phyloP scores from a whole-genome alignment of 345 rosid genomes.

The Hibiscus mutabilis region DNA sequence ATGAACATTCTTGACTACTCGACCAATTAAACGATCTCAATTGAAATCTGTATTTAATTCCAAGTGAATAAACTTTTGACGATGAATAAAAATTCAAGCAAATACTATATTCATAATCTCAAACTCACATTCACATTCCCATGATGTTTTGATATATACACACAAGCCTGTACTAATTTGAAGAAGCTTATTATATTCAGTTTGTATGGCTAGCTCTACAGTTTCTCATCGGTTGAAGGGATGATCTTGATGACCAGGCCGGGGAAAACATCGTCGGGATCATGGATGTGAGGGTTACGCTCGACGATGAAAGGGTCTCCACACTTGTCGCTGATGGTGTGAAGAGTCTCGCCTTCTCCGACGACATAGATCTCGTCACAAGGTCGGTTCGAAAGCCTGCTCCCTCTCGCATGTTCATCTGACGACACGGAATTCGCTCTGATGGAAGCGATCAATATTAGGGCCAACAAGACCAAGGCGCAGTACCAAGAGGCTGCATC shows the following conservation, averaged over 20 bases:
- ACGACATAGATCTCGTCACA: conserved; percentile 74
- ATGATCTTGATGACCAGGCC: conserved; percentile 73
- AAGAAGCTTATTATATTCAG: neutral
- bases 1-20: no score
- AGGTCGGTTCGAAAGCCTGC: conserved; percentile 33
- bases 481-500: conserved; percentile 65
- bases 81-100: neutral
- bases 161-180: neutral
- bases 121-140: no score
- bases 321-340: conserved; percentile 75
- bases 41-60: neutral
- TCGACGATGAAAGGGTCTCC: conserved; percentile 70
- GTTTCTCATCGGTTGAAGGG: conserved; percentile 27
- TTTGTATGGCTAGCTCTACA: neutral
- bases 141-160: neutral
- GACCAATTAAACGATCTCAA: no score
- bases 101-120: neutral
- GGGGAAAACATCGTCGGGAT: conserved; percentile 77
- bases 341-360: conserved; percentile 73
- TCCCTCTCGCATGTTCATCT: conserved; percentile 34
- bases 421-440: conserved; percentile 26
- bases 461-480: conserved; percentile 37
- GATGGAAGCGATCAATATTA: conserved; percentile 47
- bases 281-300: conserved; percentile 76
- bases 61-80: neutral